Evolutionary conservation across 306 rosid genomes (phyloP).

Genomic region (Boehmeria nivea): DNA sequence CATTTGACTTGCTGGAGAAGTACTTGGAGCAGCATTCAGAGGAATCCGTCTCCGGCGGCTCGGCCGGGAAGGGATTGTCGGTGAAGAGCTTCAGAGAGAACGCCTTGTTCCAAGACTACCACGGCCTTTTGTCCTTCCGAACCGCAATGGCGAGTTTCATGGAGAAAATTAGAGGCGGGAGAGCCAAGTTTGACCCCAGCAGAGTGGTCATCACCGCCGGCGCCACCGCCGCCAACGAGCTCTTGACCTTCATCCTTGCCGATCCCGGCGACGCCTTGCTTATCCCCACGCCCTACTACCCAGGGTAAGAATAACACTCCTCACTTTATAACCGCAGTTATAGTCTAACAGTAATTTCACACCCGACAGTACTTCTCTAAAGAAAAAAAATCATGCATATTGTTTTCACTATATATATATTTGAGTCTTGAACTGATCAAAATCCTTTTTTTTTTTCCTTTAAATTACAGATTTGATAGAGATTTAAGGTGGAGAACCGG

Average conservation of each 20-base stretch:
- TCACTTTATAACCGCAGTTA: too few relatives aligned
- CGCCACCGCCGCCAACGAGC: constrained; percentile 94
- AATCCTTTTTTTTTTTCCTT: background rate
- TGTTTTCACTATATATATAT: constrained; percentile 1
- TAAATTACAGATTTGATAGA: constrained; percentile 68
- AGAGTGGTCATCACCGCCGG: constrained; percentile 90
- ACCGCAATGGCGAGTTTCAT: constrained; percentile 90
- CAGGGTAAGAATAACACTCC: constrained; percentile 49
- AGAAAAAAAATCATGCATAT: background rate
- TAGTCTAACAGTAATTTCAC: too few relatives aligned
- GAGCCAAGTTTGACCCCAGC: constrained; percentile 59
- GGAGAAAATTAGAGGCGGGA: constrained; percentile 70
- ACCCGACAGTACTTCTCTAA: background rate
- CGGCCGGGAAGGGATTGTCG: constrained; percentile 49
- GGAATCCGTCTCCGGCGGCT: constrained; percentile 10
- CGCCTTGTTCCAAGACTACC: constrained; percentile 94
- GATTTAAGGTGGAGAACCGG: constrained; percentile 96
- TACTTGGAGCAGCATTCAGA: constrained; percentile 59
- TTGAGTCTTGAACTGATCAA: background rate
- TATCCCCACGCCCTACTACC: constrained; percentile 91
- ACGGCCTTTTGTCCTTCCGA: constrained; percentile 71
- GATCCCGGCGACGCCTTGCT: constrained; percentile 88
- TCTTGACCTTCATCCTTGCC: constrained; percentile 77
- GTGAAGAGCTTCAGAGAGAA: constrained; percentile 66
- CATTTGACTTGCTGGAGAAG: constrained; percentile 78